Evolutionary conservation across 208 protist genomes (phyloP).

Genomic region (Acanthamoeba castellanii): DNA sequence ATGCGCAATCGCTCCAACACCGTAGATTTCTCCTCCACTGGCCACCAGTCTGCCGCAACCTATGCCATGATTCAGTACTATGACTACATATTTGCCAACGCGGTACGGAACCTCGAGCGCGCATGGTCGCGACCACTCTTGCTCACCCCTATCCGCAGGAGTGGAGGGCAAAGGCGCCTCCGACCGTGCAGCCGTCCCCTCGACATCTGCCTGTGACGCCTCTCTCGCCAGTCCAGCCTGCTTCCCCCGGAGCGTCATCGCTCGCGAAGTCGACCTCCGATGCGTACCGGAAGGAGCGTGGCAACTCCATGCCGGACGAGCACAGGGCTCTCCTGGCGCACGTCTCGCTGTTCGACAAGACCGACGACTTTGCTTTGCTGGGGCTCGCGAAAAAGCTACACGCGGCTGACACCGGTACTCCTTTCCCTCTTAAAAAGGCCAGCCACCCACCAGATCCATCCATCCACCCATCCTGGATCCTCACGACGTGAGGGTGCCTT

Average conservation of each 20-base stretch:
- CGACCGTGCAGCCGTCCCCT: too few relatives aligned
- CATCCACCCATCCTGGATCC: too few relatives aligned
- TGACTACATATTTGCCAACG: conserved; percentile 45
- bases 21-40: conserved; percentile 47
- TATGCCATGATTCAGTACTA: conserved; percentile 50
- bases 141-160: background rate
- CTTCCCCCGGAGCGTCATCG: background rate
- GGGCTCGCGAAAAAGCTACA: background rate
- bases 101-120: background rate
- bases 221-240: background rate
- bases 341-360: background rate
- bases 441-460: background rate
- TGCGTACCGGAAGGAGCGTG: background rate
- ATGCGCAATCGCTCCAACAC: conserved; percentile 56
- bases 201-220: too few relatives aligned
- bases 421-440: background rate
- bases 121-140: background rate
- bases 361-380: background rate
- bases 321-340: background rate
- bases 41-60: background rate
- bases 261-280: background rate
- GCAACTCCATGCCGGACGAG: background rate
- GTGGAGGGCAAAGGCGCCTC: background rate
- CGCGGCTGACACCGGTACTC: background rate
- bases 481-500: background rate